phyloP scores from a whole-genome alignment of 306 rosid species.

The Gastrolobium bilobum region DNA sequence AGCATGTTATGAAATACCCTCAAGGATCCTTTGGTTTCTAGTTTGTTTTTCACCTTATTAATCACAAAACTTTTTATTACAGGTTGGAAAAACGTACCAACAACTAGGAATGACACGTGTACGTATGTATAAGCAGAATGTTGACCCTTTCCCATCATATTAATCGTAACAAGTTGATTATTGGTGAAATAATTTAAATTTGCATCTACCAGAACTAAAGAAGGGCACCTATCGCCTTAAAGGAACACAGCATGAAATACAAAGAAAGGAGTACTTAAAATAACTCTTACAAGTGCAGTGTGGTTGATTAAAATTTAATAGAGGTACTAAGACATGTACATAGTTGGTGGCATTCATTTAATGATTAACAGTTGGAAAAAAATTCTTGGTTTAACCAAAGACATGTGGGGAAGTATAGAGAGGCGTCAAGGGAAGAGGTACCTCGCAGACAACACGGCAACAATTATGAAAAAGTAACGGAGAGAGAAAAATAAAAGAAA shows the following conservation, averaged over 20 bases:
- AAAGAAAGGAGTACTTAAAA: background rate
- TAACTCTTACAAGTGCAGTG: background rate
- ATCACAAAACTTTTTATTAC: background rate
- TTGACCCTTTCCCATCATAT: background rate
- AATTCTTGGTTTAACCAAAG: slow-evolving; percentile 12
- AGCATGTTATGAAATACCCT: slow-evolving; percentile 20
- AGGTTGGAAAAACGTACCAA: background rate
- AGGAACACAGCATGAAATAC: slow-evolving; percentile 5
- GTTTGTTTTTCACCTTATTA: slow-evolving; percentile 4
- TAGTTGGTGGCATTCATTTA: slow-evolving; percentile 51
- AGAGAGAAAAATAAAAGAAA: background rate
- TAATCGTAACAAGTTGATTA: slow-evolving; percentile 20
- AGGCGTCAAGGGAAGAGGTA: slow-evolving; percentile 61
- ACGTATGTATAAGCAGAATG: background rate
- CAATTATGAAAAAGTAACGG: slow-evolving; percentile 43
- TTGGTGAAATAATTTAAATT: slow-evolving; percentile 36
- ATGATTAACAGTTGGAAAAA: slow-evolving; percentile 10
- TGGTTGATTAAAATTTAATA: slow-evolving; percentile 39
- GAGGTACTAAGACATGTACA: slow-evolving; percentile 27
- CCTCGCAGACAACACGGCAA: slow-evolving; percentile 58
- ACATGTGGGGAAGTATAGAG: slow-evolving; percentile 38
- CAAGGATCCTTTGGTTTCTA: slow-evolving; percentile 20
- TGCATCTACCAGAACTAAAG: slow-evolving; percentile 31
- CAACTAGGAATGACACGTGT: slow-evolving; percentile 9
- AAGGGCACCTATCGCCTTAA: slow-evolving; percentile 37